These are phyloP conservation scores for Pleomassaria siparia DNA, from an alignment of 2,329 filamentous ascomycete species.

Conservation along the genomic window DNA sequence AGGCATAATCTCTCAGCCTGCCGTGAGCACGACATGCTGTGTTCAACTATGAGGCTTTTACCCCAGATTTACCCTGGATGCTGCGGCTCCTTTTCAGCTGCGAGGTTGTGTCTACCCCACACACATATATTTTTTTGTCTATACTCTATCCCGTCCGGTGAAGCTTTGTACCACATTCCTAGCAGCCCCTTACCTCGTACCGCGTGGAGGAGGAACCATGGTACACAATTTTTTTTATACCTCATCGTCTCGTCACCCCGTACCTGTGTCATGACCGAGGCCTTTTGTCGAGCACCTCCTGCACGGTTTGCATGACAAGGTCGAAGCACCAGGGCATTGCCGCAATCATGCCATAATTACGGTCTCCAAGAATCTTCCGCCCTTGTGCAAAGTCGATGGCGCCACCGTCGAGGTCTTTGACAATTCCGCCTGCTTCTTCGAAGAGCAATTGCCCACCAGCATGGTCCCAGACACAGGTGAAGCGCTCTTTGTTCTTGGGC, in stretches of 20 bases:
- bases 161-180: not conserved
- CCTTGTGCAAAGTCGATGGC: slow-evolving; percentile 49
- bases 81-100: not conserved
- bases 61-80: not conserved
- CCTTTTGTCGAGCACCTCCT: slow-evolving; percentile 27
- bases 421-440: slow-evolving; percentile 52
- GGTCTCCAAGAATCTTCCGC: slow-evolving; percentile 33
- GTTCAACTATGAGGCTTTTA: not conserved
- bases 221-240: not conserved
- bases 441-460: slow-evolving; percentile 56
- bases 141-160: not conserved
- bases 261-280: slow-evolving; percentile 7
- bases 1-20: slow-evolving; percentile 17
- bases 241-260: not conserved
- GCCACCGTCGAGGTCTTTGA: slow-evolving; percentile 55
- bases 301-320: slow-evolving; percentile 28
- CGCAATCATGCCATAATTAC: slow-evolving; percentile 40
- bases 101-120: slow-evolving; percentile 22
- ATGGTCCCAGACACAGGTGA: slow-evolving; percentile 59
- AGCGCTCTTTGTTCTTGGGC: slow-evolving; percentile 46
- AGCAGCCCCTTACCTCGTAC: slow-evolving; percentile 18
- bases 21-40: not conserved
- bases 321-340: slow-evolving; percentile 30
- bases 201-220: slow-evolving; percentile 7
- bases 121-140: too few relatives aligned